Base-by-base conservation (phyloP, 139 green algal genomes). In the Picochlorum sp. region DNA sequence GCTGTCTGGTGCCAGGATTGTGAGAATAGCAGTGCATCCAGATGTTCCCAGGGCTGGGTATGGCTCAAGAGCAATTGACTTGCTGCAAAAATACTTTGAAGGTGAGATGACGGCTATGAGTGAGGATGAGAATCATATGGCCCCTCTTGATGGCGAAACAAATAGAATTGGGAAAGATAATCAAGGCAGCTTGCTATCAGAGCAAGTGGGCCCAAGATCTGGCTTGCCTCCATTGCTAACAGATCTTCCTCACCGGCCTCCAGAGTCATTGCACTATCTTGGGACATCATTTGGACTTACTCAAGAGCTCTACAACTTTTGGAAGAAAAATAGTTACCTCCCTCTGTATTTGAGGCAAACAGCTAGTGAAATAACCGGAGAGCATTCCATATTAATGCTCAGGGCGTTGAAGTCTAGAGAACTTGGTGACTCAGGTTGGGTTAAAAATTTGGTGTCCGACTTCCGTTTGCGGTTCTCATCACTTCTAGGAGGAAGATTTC, bases 321-420 rank as follows among this genome's bases (percentile, higher is more conserved):
- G 92, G 92, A 63, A 65, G 9, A 77, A 77, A 33, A 64, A 61
- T 5, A 77, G 69, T 25, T 96, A 85, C 66, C 20, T 72, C 43
- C 90, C 92, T 0, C 61, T 97, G 25, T 98, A 98, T 80, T 63
- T 98, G 35, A 74, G 92, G 0, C 90, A 98, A 72, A 92, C 74
- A 14, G 58, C 88, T 22, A 82, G 64, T 50, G 87, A 95, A 7
- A 68, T 81, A 16, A 96, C 88, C 37, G 81, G 89, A 4, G 91
- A 98, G 78, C 79, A 97, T 81, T 95, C 85, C 2, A 77, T 82
- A 43, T 81, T 98, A 31, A 86, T 96, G 85, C 53, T 96, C 26
- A 69, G 68, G 16, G 64, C 88, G 22, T 80, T 97, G 55, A 6
- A 47, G 44, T 76, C 78, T 20, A 63, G 69, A 16, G 73, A 87